Percentiles rank a stretch among this genome's conserved stretches.
Conservation (phyloP, 495 filamentous ascomycete species). For the Penicillium steckii region DNA sequence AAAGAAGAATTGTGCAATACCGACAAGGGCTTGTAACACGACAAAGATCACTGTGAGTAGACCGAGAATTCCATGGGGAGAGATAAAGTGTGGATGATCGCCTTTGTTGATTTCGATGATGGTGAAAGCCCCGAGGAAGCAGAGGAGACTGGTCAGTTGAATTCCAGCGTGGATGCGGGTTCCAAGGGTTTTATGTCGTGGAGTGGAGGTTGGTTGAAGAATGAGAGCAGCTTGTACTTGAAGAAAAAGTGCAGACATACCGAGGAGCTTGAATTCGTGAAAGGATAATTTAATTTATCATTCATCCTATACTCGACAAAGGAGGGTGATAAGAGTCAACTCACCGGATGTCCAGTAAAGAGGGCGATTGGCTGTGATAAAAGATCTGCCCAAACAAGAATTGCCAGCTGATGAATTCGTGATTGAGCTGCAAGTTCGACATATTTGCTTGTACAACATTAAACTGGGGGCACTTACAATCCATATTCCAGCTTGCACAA, state of each 20-base stretch:
- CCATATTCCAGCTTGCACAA: conserved; percentile 67
- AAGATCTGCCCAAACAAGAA: conserved; percentile 71
- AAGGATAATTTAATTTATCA: neutral
- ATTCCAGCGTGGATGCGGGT: conserved; percentile 66
- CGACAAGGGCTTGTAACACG: conserved; percentile 69
- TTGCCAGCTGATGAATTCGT: conserved; percentile 52
- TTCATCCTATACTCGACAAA: too few species aligned
- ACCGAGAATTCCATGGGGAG: conserved; percentile 76
- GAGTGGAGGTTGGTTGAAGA: conserved; percentile 82
- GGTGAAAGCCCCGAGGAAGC: conserved; percentile 64
- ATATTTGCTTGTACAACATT: too few species aligned
- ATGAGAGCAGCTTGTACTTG: conserved; percentile 78
- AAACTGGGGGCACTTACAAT: conserved; percentile 46
- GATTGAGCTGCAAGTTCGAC: neutral
- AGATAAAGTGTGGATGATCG: conserved; percentile 68
- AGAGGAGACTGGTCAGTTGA: conserved; percentile 59
- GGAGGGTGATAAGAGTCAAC: conserved; percentile 7
- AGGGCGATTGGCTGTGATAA: conserved; percentile 65
- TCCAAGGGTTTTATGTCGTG: conserved; percentile 68
- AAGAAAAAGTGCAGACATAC: conserved; percentile 69
- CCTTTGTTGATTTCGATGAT: conserved; percentile 85
- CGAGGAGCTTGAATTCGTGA: conserved; percentile 73
- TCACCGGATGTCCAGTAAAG: conserved; percentile 81
- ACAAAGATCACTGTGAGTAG: conserved; percentile 72
- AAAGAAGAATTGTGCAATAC: conserved; percentile 73